Conservation (phyloP, 371 early-diverging fungal genomes). For the Syncephalastrum sp. region DNA sequence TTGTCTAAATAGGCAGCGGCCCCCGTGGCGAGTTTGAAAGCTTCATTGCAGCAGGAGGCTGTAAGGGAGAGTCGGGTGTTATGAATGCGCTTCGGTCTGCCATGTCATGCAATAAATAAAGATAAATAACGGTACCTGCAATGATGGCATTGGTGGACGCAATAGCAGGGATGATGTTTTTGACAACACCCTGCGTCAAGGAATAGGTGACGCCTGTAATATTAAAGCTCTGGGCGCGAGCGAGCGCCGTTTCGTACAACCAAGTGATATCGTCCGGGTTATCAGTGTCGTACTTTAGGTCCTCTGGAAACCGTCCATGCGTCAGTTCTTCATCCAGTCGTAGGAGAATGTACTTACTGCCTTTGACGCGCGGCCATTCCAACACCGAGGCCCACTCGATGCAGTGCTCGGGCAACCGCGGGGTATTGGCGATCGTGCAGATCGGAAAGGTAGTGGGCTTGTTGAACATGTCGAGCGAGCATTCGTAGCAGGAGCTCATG, state of each 20-base stretch:
- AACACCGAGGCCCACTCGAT: conserved; percentile 97
- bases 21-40: conserved; percentile 85
- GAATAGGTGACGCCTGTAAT: conserved; percentile 90
- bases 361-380: conserved; percentile 85
- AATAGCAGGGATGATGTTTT: conserved; percentile 99
- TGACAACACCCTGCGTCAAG: conserved; percentile 95
- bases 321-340: background rate
- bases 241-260: conserved; percentile 75
- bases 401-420: conserved; percentile 96
- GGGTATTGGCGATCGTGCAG: conserved; percentile 98
- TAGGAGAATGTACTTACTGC: conserved; percentile 40
- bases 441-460: conserved; percentile 91
- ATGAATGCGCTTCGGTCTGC: background rate
- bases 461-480: conserved; percentile 78
- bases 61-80: background rate
- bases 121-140: conserved; percentile 62
- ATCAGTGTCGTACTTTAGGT: conserved; percentile 86
- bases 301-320: conserved; percentile 22
- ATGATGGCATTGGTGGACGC: conserved; percentile 99
- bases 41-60: conserved; percentile 95
- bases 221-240: conserved; percentile 76
- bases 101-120: background rate
- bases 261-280: conserved; percentile 89
- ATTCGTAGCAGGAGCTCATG: conserved; percentile 82
- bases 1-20: conserved; percentile 79